Conservation (phyloP, 805 yeast species). For the Kluyveromyces aestuarii region DNA sequence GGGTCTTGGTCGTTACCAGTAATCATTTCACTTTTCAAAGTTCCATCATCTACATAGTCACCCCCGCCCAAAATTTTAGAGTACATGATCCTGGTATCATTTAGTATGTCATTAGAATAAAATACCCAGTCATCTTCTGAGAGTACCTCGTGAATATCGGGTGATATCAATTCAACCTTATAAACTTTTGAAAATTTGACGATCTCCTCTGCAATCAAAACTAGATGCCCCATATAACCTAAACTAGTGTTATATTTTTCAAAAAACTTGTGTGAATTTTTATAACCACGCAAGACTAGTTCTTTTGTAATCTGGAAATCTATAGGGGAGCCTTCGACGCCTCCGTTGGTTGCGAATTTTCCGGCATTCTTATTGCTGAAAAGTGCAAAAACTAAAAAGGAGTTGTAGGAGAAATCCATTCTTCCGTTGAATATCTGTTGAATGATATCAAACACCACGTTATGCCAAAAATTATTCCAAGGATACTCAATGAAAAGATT, state of each 20-base stretch:
- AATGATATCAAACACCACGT: slow-evolving; percentile 91
- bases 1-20: slow-evolving; percentile 3
- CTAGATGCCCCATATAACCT: slow-evolving; percentile 96
- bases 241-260: slow-evolving; percentile 53
- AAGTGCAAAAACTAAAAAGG: slow-evolving; percentile 44
- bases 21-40: not conserved
- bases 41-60: slow-evolving; percentile 22
- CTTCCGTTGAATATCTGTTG: slow-evolving; percentile 91
- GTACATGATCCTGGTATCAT: slow-evolving; percentile 28
- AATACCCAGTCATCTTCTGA: slow-evolving; percentile 20
- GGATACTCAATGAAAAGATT: slow-evolving; percentile 76
- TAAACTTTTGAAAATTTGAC: slow-evolving; percentile 62
- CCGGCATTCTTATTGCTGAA: slow-evolving; percentile 17
- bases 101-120: slow-evolving; percentile 22
- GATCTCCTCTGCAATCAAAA: slow-evolving; percentile 89
- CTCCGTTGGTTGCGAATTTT: slow-evolving; percentile 8
- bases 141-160: slow-evolving; percentile 18
- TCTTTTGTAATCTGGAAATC: slow-evolving; percentile 53
- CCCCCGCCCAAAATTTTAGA: slow-evolving; percentile 31
- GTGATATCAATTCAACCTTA: slow-evolving; percentile 27
- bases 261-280: slow-evolving; percentile 50
- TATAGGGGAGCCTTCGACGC: slow-evolving; percentile 26
- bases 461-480: slow-evolving; percentile 96
- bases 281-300: slow-evolving; percentile 54
- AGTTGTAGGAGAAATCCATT: slow-evolving; percentile 77